Conservation (phyloP, 2,329 filamentous ascomycete species). For the Lecanicillium sp. region DNA sequence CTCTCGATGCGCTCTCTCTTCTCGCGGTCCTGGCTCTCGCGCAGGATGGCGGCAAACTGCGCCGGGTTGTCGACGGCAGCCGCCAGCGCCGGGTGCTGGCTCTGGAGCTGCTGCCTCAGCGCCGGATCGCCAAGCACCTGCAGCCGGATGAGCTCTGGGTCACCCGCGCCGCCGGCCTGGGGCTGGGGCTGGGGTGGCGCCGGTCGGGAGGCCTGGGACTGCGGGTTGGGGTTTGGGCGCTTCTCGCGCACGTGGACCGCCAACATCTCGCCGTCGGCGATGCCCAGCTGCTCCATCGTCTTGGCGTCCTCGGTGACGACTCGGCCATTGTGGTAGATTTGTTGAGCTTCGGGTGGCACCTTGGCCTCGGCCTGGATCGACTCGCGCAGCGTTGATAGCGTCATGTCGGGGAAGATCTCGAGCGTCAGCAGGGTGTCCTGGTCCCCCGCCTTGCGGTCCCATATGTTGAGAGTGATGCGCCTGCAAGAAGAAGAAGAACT, state of each 20-base stretch:
- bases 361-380: slow-evolving; percentile 79
- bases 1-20: slow-evolving; percentile 68
- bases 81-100: slow-evolving; percentile 70
- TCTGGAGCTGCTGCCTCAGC: slow-evolving; percentile 63
- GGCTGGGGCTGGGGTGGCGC: slow-evolving; percentile 28
- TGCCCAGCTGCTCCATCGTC: slow-evolving; percentile 73
- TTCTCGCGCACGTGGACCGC: slow-evolving; percentile 70
- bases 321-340: slow-evolving; percentile 85
- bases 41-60: slow-evolving; percentile 68
- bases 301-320: slow-evolving; percentile 71
- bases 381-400: slow-evolving; percentile 77
- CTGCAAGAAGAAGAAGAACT: slow-evolving; percentile 41
- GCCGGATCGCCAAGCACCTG: slow-evolving; percentile 75
- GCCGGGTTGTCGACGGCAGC: slow-evolving; percentile 68
- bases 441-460: slow-evolving; percentile 59
- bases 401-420: slow-evolving; percentile 77
- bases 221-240: slow-evolving; percentile 22
- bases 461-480: slow-evolving; percentile 83
- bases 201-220: slow-evolving; percentile 32
- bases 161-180: slow-evolving; percentile 39
- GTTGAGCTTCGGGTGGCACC: slow-evolving; percentile 66
- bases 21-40: slow-evolving; percentile 62
- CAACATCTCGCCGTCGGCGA: slow-evolving; percentile 88
- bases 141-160: slow-evolving; percentile 77
- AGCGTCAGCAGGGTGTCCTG: slow-evolving; percentile 74